A percentile compares a stretch with the other conserved stretches of the same genome.
phyloP scores from a whole-genome alignment of 306 rosid species.

The Hippophae rhamnoides region DNA sequence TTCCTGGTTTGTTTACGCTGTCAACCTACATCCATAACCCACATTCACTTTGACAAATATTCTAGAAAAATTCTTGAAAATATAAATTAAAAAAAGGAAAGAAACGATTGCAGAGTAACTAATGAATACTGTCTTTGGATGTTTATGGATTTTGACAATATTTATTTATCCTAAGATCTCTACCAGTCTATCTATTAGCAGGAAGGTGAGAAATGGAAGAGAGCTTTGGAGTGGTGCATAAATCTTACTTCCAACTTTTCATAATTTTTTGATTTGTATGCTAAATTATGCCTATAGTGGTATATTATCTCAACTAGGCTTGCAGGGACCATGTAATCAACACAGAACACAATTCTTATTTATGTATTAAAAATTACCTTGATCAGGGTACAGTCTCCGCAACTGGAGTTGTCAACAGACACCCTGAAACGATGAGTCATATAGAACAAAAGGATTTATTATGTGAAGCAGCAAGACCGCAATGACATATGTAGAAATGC shows the following conservation, averaged over 20 bases:
- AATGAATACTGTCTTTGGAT: too few relatives aligned
- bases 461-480: neutral
- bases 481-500: neutral
- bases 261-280: neutral
- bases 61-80: constrained; percentile 8
- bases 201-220: too few relatives aligned
- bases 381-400: constrained; percentile 48
- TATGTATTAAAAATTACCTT: constrained; percentile 39
- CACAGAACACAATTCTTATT: neutral
- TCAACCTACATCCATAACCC: constrained; percentile 37
- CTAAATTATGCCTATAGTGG: neutral
- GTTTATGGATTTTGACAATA: too few relatives aligned
- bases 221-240: too few relatives aligned
- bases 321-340: constrained; percentile 3
- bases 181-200: too few relatives aligned
- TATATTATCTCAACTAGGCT: neutral
- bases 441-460: constrained; percentile 4
- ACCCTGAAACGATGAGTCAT: constrained; percentile 41
- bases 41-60: constrained; percentile 5
- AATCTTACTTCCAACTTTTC: too few relatives aligned
- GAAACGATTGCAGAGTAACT: neutral
- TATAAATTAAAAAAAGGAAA: constrained; percentile 1
- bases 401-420: constrained; percentile 62
- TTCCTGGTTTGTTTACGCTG: constrained; percentile 76
- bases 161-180: too few relatives aligned